Evolutionary conservation across 345 rosid genomes (phyloP).

Genomic region (Cardamine resedifolia): DNA sequence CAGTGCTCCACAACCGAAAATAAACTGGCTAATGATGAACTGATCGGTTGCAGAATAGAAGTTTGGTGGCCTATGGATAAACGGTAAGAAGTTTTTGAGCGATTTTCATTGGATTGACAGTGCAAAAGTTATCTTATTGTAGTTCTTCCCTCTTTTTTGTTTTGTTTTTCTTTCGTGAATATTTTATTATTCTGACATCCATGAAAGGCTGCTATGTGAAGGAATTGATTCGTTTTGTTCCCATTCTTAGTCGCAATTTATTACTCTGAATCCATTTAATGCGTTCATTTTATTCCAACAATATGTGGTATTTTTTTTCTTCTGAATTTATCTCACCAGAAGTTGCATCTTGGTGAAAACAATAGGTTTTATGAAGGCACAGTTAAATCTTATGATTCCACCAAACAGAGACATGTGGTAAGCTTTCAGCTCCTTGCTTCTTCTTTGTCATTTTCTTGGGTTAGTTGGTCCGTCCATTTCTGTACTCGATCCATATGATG

Average conservation of each 20-base stretch:
- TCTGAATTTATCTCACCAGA: conserved; percentile 15
- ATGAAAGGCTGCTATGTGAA: conserved; percentile 16
- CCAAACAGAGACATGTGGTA: conserved; percentile 87
- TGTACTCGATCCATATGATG: conserved; percentile 11
- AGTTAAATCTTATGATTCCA: conserved; percentile 80
- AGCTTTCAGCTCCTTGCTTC: conserved; percentile 33
- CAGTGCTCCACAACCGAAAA: conserved; percentile 69
- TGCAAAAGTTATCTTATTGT: neutral
- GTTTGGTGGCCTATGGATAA: conserved; percentile 99
- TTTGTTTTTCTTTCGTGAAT: neutral
- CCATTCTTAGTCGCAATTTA: conserved; percentile 1
- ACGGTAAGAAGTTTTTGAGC: conserved; percentile 50
- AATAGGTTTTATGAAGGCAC: conserved; percentile 95
- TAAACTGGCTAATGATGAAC: conserved; percentile 57
- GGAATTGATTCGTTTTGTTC: neutral
- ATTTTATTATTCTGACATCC: neutral
- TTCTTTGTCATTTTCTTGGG: conserved; percentile 11
- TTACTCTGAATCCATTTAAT: conserved; percentile 6
- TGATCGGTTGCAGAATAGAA: conserved; percentile 81
- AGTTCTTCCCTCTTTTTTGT: neutral
- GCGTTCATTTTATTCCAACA: conserved; percentile 6
- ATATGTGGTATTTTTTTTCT: neutral
- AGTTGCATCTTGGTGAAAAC: conserved; percentile 23
- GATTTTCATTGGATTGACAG: conserved; percentile 7
- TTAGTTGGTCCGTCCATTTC: neutral